phyloP scores from a whole-genome alignment of 2,329 filamentous ascomycete genomes.

The Colletotrichum filicis region DNA sequence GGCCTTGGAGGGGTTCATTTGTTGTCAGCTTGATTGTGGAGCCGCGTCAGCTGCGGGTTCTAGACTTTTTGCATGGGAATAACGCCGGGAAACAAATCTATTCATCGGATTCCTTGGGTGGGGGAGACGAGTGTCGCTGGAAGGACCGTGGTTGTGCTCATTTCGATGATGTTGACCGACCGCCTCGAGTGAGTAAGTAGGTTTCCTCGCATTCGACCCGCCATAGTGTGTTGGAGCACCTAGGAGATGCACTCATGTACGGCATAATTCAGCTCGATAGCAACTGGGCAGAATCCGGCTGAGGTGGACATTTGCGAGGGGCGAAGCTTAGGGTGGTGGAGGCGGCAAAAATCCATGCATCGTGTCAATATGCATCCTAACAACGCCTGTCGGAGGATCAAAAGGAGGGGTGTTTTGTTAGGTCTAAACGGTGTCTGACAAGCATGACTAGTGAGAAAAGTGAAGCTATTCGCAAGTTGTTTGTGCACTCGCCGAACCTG shows the following conservation, averaged over 20 bases:
- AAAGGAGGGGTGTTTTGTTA: not conserved
- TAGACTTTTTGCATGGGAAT: not conserved
- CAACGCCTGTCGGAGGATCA: not conserved
- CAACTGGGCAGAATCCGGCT: not conserved
- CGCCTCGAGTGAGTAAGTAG: no score
- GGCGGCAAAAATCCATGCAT: not conserved
- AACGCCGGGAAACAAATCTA: not conserved
- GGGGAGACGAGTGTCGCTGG: not conserved
- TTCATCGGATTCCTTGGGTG: not conserved
- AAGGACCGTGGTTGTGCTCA: not conserved
- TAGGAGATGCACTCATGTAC: not conserved
- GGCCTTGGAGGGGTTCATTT: not conserved
- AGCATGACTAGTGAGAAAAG: not conserved
- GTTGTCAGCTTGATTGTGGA: not conserved
- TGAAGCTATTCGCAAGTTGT: conserved; percentile 21
- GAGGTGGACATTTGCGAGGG: not conserved
- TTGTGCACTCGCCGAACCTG: not conserved
- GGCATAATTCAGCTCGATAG: no score
- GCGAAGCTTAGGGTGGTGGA: not conserved
- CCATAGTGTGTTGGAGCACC: not conserved
- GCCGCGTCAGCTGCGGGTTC: not conserved
- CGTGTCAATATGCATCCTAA: not conserved
- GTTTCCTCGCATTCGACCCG: not conserved
- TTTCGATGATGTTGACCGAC: not conserved
- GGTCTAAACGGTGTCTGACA: not conserved